Evolutionary conservation across 768 basidiomycete genomes (phyloP).

Genomic region (Suillus decipiens): DNA sequence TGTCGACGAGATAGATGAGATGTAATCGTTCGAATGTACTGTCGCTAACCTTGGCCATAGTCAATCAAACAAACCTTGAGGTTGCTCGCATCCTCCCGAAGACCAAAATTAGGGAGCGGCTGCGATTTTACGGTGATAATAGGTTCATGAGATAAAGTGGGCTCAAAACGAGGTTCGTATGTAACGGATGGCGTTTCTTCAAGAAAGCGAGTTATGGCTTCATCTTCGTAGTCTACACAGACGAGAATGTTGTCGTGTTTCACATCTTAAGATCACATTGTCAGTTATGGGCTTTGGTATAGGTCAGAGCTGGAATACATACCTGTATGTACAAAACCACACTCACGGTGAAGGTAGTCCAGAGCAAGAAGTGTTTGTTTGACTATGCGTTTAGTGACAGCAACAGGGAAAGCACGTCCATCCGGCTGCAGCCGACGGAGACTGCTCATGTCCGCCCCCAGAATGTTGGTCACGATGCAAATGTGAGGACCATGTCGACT

Average conservation of each 20-base stretch:
- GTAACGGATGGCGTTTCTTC: constrained; percentile 15
- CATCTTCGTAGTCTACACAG: not conserved
- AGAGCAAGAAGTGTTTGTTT: constrained; percentile 31
- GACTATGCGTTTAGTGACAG: constrained; percentile 19
- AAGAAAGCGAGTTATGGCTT: not conserved
- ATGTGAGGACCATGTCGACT: constrained; percentile 19
- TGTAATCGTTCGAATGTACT: not conserved
- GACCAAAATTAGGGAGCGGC: constrained; percentile 25
- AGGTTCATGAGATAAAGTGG: constrained; percentile 21
- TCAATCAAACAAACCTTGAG: constrained; percentile 22
- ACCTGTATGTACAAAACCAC: constrained; percentile 4
- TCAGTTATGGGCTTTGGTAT: not conserved
- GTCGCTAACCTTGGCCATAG: constrained; percentile 22
- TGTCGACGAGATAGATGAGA: not conserved
- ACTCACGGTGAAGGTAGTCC: constrained; percentile 30
- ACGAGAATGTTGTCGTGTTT: constrained; percentile 25
- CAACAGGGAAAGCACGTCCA: not conserved
- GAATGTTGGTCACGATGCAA: constrained; percentile 16
- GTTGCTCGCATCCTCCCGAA: constrained; percentile 16
- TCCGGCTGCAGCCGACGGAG: constrained; percentile 10
- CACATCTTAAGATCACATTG: constrained; percentile 17
- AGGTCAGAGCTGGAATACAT: not conserved
- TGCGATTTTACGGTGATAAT: constrained; percentile 28
- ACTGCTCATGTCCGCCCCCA: constrained; percentile 7
- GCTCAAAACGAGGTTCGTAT: constrained; percentile 18